Evolutionary conservation across 768 basidiomycete species (phyloP).

Genomic region (Piloderma croceum): DNA sequence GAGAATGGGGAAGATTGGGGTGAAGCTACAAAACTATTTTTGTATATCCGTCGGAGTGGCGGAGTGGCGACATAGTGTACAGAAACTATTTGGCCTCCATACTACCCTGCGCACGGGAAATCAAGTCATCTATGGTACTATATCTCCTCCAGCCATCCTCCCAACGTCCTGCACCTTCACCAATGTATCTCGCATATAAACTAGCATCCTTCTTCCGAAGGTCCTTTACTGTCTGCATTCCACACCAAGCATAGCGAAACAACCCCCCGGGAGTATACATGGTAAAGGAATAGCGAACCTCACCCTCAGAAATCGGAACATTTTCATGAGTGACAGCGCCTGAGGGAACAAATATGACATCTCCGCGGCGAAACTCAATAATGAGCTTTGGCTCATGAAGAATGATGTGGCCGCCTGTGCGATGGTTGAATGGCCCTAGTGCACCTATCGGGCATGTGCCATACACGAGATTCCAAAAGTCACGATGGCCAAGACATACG

Average conservation of each 20-base stretch:
- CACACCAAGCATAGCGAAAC: conserved; percentile 13
- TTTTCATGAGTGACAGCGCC: conserved; percentile 15
- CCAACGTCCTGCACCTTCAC: no score
- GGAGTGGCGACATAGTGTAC: no score
- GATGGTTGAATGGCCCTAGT: conserved; percentile 11
- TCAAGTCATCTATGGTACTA: no score
- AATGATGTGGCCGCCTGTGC: conserved; percentile 14
- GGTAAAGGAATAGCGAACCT: conserved; percentile 9
- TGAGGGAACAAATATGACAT: conserved; percentile 15
- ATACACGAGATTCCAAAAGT: conserved; percentile 3
- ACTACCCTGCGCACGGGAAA: no score
- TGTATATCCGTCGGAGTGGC: no score
- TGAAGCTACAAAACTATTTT: no score
- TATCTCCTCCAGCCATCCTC: no score
- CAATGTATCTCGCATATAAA: no score
- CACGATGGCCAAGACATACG: conserved; percentile 3
- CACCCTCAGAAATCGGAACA: conserved; percentile 1
- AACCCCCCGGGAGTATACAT: conserved; percentile 14
- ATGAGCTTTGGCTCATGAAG: conserved; percentile 11
- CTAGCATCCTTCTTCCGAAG: conserved; percentile 13
- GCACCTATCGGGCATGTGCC: conserved; percentile 11
- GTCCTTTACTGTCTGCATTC: conserved; percentile 1
- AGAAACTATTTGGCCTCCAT: no score
- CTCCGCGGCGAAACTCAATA: conserved; percentile 17
- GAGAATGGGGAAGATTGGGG: no score